Base-by-base conservation (phyloP, 108 stramenopile genomes). In the Epipyxis sp. region DNA sequence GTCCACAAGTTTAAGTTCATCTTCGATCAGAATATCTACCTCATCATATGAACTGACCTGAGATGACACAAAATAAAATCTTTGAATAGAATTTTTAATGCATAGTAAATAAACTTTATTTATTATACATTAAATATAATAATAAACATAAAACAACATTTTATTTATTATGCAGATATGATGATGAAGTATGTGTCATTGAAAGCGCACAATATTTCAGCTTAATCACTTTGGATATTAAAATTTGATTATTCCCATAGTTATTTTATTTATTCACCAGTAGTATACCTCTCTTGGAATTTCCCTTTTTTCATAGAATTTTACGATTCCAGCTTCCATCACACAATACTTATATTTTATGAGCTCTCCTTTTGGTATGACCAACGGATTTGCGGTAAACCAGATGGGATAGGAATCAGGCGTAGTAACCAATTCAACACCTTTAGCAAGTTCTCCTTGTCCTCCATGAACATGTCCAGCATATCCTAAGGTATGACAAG, bases 361-460 rank as follows among this genome's bases (percentile, higher is more conserved):
- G 42, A 76, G 82, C 20, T 46, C 34, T 42, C 84, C 81, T 6
- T 84, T 41, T 40, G 86, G 87, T 16, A 87, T 79, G 59, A 84
- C 80, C 42, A 87, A 57, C n/a, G 87, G 87, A 59, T 81, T 37
- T 25, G n/a, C 59, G 40, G 87, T 84, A 1, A 76, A 68, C 87
- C 87, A 87, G 29, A 86, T 40, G 25, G 87, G 87, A 77, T 86
- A 87, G 58, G 83, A 82, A 39, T 87, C 84, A 0, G 87, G 87
- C 25, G 83, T 86, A 40, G 87, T 87, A 13, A 86, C 86, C 72
- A 86, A 74, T 20, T 6, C 3, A 16, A 74, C 25, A 32, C 10
- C 37, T 25, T 68, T 68, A 57, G 54, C 54, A n/a, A n/a, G n/a
- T n/a, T n/a, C n/a, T n/a, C n/a, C n/a, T n/a, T n/a, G n/a, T n/a